Evolutionary conservation across 2,329 filamentous ascomycete genomes (phyloP).

Genomic region (Penicillium palitans): DNA sequence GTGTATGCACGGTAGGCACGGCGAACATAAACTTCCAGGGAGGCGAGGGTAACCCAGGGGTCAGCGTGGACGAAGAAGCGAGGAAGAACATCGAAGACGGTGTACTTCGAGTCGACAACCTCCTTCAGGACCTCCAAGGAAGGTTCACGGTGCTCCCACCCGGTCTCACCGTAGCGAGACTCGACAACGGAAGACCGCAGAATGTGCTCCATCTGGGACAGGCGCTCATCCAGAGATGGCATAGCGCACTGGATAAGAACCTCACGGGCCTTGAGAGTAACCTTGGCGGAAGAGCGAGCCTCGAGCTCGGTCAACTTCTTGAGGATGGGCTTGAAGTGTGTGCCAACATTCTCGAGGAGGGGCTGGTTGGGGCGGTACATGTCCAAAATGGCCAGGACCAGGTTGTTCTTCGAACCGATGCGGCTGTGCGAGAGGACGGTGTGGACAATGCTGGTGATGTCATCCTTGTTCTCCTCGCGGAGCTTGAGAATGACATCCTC

Average conservation of each 20-base stretch:
- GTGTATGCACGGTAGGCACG: conserved; percentile 96
- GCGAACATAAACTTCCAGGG: conserved; percentile 93
- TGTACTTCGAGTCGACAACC: conserved; percentile 97
- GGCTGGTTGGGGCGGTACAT: conserved; percentile 95
- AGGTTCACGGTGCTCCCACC: conserved; percentile 93
- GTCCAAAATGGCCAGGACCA: conserved; percentile 86
- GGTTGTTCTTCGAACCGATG: conserved; percentile 88
- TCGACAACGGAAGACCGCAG: conserved; percentile 92
- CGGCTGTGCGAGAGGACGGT: conserved; percentile 92
- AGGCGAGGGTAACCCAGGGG: conserved; percentile 88
- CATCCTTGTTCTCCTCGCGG: conserved; percentile 94
- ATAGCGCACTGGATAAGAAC: conserved; percentile 96
- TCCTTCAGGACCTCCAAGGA: conserved; percentile 91
- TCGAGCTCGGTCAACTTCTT: conserved; percentile 89
- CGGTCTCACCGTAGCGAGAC: conserved; percentile 95
- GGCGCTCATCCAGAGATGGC: conserved; percentile 92
- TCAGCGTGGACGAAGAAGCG: conserved; percentile 95
- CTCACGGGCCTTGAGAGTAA: conserved; percentile 94
- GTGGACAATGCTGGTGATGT: conserved; percentile 79
- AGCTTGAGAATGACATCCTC: conserved; percentile 93
- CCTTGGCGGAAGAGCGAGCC: conserved; percentile 83
- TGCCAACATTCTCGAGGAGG: conserved; percentile 80
- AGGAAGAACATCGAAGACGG: conserved; percentile 92
- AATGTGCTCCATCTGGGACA: conserved; percentile 97
- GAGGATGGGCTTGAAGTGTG: conserved; percentile 79